Base-by-base conservation (phyloP, 257 asterid species). In the Ligustrum vulgare region DNA sequence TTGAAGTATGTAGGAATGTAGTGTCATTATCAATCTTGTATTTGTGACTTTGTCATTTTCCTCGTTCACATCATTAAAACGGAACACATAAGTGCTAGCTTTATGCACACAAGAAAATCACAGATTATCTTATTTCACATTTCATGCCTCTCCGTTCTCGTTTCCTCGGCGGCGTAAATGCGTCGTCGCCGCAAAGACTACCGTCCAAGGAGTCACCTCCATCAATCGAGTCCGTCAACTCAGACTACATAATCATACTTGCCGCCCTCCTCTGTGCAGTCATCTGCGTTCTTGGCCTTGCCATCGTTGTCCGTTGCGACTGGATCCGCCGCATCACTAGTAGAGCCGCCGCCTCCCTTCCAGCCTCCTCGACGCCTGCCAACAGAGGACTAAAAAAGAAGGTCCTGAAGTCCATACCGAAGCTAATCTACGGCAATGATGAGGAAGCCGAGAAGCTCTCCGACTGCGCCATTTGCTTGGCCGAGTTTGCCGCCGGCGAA, bases 181-280 rank as follows among this genome's bases (percentile, higher is more conserved):
- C 78, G 47, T 77, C 82, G 77, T 79, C 83, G 37, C 71, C 60
- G 9, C 72, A 4, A n/a, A 25, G 25, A n/a, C 63, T 75, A 16
- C 63, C 72, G 62, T 43, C 84, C 2, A 15, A 3, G 1, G 73
- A 34, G 60, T 67, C 81, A 15, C 32, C 83, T 31, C 64, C 73
- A 32, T 7, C 76, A 65, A 28, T 71, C 73, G 70, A 75, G 1
- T 2, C 81, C 12, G 69, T 78, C 37, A 36, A 84, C 72, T 39
- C 84, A 62, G 87, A 84, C 78, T 75, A 75, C 77, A 45, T 80
- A 0, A 84, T 86, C 1, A 80, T 84, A 81, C 79, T 84, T 80
- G 82, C 87, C 72, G 84, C 82, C 9, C 85, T 86, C 6, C 80
- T 82, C 72, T 86, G 88, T 77, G 90, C 87, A 2, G 80, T 84